Evolutionary conservation across 495 filamentous ascomycete species (phyloP), one percentile per base, ranked within the genome.

Genomic region (Penicillium argentinense): DNA sequence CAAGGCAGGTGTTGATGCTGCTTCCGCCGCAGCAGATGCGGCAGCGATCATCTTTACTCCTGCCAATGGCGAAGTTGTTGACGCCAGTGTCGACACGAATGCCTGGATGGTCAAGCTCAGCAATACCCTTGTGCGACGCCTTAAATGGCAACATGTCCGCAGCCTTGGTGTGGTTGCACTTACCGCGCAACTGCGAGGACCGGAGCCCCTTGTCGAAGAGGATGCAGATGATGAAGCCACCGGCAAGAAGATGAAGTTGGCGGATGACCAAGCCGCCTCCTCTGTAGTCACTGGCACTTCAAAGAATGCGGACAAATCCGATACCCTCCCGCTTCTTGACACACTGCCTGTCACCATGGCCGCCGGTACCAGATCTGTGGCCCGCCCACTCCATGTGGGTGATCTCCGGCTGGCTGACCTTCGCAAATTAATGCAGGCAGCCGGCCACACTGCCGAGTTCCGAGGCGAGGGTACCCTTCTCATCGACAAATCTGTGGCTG

Each of bases 61-160:
- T 2, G 63, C 59, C 9, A 73, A 86, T 26, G 89, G 90, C 12
- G 69, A 77, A 39, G 69, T 74, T 2, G 76, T 97, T 38, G 83
- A 97, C 63, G 93, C 92, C 11, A 96, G 91, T 54, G 91, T 97
- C 27, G 93, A 99, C 57, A 97, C 91, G 5, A 97, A 97, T 62
- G 92, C 93, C 17, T 99, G 93, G 93, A 84, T 86, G 21, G 86
- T 97, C 39, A 96, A 89, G 58, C 77, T 99, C 22, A 88, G 86
- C 45, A 88, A 91, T 47, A 71, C 77, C 29, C 80, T 99, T 19
- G 84, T 93, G 23, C 85, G 86, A 55, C 80, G 85, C 18, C 72
- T 99, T 17, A 89, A 87, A 60, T 97, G 95, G 93, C 95, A 97
- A 74, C 88, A 91, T 42, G 89, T 97, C 38, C 80, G 85, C 51